These are phyloP conservation scores for Urostyla sp. DNA, from an alignment of 73 alveolate species.

Conservation along the genomic window DNA sequence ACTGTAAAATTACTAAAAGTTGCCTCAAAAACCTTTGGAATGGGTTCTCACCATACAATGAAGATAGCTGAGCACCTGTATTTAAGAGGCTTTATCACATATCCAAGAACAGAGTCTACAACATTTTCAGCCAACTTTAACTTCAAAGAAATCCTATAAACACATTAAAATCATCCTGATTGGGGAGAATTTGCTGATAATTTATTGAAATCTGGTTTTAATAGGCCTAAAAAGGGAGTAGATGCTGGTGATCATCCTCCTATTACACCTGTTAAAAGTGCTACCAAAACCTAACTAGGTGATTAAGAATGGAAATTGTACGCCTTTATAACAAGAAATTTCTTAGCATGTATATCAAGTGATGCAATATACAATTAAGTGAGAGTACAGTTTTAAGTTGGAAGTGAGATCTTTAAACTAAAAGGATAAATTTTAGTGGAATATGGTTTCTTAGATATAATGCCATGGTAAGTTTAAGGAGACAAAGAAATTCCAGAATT, in stretches of 20 bases:
- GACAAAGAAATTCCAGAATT: conserved; percentile 79
- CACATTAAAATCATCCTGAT: conserved; percentile 72
- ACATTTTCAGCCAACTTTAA: conserved; percentile 91
- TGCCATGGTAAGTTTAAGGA: conserved; percentile 75
- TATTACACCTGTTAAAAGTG: conserved; percentile 98
- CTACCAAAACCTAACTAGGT: conserved; percentile 81
- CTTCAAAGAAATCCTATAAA: conserved; percentile 80
- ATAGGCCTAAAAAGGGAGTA: conserved; percentile 89
- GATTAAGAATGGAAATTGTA: conserved; percentile 90
- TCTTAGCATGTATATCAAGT: conserved; percentile 96
- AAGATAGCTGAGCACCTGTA: conserved; percentile 99
- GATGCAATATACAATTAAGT: conserved; percentile 91
- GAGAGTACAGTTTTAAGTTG: conserved; percentile 80
- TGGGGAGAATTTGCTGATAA: conserved; percentile 84
- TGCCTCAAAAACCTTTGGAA: conserved; percentile 92
- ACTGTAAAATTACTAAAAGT: conserved; percentile 94
- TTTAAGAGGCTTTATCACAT: conserved; percentile 97
- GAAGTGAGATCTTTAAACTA: conserved; percentile 85
- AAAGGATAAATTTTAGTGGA: conserved; percentile 81
- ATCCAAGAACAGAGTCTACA: conserved; percentile 99
- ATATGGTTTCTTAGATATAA: conserved; percentile 91
- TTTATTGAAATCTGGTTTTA: conserved; percentile 65
- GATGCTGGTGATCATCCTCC: conserved; percentile 99
- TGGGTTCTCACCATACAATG: conserved; percentile 98
- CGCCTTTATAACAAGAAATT: conserved; percentile 94